A percentile compares a stretch with the other conserved stretches of the same genome.
Conservation (phyloP, 2,329 filamentous ascomycete species). For the Pseudogymnoascus sp. region DNA sequence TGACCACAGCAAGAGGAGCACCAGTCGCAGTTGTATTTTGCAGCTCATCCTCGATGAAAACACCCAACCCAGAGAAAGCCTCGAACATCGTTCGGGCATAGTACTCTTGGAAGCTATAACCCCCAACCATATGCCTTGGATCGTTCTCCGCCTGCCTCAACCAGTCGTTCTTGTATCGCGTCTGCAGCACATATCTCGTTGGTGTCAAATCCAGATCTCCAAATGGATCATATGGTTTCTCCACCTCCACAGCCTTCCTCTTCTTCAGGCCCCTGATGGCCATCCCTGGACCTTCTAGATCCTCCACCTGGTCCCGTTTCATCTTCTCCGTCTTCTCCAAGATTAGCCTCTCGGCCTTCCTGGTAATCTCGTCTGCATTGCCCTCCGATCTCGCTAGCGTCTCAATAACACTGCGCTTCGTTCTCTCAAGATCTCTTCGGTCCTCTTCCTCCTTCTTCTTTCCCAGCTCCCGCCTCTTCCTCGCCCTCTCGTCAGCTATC, state of each 20-base stretch:
- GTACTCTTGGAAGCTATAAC: constrained; percentile 77
- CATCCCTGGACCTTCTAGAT: constrained; percentile 28
- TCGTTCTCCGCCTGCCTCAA: constrained; percentile 60
- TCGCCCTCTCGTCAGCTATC: constrained; percentile 59
- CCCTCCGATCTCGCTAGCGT: constrained; percentile 54
- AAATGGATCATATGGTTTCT: constrained; percentile 82
- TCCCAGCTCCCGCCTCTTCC: constrained; percentile 54
- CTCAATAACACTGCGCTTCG: constrained; percentile 61
- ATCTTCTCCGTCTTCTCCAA: constrained; percentile 62
- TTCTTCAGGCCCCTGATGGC: constrained; percentile 77
- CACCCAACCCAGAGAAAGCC: constrained; percentile 80
- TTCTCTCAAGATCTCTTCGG: constrained; percentile 52
- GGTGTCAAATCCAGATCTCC: constrained; percentile 63
- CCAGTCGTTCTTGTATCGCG: constrained; percentile 67
- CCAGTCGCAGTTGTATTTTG: constrained; percentile 28
- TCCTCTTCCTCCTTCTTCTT: constrained; percentile 64
- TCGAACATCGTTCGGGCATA: constrained; percentile 74
- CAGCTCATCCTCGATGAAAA: constrained; percentile 70
- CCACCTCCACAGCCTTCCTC: constrained; percentile 49
- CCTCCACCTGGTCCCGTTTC: constrained; percentile 24
- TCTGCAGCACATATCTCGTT: constrained; percentile 61
- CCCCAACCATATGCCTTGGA: constrained; percentile 62
- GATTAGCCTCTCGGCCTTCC: constrained; percentile 50
- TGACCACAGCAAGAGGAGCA: constrained; percentile 31
- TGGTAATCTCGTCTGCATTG: constrained; percentile 50